Conservation (phyloP, 164 flowering plant species). For the Liriodendron chinense region DNA sequence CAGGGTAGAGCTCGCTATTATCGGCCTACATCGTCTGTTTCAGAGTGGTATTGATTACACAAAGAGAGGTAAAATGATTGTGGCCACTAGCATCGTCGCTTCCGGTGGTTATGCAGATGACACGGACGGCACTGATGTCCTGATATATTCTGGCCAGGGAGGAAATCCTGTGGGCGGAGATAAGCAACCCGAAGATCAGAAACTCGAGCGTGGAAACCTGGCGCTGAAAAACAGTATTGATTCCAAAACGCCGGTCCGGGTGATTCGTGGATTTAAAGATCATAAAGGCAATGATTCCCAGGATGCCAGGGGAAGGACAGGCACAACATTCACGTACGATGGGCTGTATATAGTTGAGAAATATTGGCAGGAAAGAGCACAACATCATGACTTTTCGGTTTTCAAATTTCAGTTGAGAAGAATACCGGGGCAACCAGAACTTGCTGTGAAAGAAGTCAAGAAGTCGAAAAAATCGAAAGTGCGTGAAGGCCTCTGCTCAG, state of each 20-base stretch:
- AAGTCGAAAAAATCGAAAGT: conserved; percentile 38
- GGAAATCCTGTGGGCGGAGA: conserved; percentile 44
- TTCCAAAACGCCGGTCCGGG: conserved; percentile 58
- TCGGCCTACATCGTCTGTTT: conserved; percentile 72
- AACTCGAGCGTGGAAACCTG: conserved; percentile 75
- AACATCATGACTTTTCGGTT: conserved; percentile 45
- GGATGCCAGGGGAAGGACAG: conserved; percentile 29
- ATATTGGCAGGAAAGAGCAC: conserved; percentile 51
- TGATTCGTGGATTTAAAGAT: conserved; percentile 66
- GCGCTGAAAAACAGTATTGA: conserved; percentile 57
- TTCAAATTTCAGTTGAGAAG: conserved; percentile 64
- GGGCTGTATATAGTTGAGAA: conserved; percentile 66
- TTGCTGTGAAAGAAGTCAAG: conserved; percentile 55
- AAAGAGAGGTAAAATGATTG: conserved; percentile 25
- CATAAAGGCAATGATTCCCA: conserved; percentile 23
- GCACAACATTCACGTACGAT: conserved; percentile 57
- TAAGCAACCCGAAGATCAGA: conserved; percentile 63
- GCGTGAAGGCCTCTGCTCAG: conserved; percentile 52
- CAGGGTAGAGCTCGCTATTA: conserved; percentile 68
- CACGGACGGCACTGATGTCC: conserved; percentile 36
- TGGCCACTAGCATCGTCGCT: conserved; percentile 76
- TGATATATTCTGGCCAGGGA: conserved; percentile 74
- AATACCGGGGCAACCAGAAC: conserved; percentile 75
- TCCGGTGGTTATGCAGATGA: conserved; percentile 76
- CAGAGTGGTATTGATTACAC: conserved; percentile 77